Conservation (phyloP, 2,329 filamentous ascomycete species). For the Diaporthe sp. region DNA sequence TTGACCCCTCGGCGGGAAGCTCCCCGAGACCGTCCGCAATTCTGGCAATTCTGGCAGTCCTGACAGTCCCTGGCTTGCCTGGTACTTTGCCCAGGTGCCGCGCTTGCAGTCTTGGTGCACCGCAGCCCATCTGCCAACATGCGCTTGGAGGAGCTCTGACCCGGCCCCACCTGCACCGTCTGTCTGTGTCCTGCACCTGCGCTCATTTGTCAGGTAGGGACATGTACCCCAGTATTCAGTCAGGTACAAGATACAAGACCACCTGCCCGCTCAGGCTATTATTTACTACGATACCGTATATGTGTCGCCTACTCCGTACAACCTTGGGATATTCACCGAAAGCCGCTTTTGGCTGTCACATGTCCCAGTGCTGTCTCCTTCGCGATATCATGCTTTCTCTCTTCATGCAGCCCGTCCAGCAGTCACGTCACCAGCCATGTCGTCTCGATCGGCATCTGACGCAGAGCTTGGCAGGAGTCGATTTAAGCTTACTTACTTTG, state of each 20-base stretch:
- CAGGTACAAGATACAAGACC: not conserved
- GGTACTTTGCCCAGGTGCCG: not conserved
- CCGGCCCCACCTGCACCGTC: not conserved
- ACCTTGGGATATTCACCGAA: not conserved
- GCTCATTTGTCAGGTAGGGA: constrained; percentile 12
- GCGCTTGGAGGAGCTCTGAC: constrained; percentile 1
- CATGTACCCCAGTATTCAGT: too few species aligned
- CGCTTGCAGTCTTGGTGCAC: not conserved
- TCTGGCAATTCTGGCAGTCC: not conserved
- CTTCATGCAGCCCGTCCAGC: not conserved
- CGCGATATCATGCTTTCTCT: not conserved
- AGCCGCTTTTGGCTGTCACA: constrained; percentile 14
- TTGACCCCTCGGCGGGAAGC: constrained; percentile 25
- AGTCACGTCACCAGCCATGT: not conserved
- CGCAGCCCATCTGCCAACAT: constrained; percentile 5
- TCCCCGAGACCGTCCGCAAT: constrained; percentile 14
- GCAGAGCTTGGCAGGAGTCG: not conserved
- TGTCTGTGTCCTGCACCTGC: not conserved
- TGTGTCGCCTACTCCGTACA: not conserved
- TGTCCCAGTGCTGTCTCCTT: not conserved
- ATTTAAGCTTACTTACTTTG: not conserved
- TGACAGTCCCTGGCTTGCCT: not conserved
- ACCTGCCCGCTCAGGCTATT: not conserved
- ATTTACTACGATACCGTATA: not conserved
- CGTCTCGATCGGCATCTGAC: not conserved